Evolutionary conservation across 495 filamentous ascomycete species (phyloP), one percentile per base, ranked within the genome.

Genomic region (Penicillium goetzii): DNA sequence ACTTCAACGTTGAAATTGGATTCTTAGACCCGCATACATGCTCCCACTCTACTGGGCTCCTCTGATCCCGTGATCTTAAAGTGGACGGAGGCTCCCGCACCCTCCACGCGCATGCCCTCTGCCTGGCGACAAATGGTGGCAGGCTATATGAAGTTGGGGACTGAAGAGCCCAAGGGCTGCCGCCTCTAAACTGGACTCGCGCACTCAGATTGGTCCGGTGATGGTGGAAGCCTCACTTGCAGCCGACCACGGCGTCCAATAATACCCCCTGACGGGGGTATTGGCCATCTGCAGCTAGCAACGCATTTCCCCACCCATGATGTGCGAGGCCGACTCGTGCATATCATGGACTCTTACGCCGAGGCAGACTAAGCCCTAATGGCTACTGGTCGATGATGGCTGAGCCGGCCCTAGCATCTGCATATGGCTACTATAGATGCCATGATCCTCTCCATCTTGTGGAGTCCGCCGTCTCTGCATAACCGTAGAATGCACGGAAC

Each of bases 1-100:
- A 12, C 52, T 58, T 61, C 64, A 77, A 81, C 77, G 78, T 80
- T 80, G 70, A 70, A 80, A 73, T 81, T 80, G 76, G 61, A 78
- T 79, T 78, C 50, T 56, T 34, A 58, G 74, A 74, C 77, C 77
- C 78, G 76, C 76, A 72, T 78, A 69, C 70, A 73, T 58, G 69
- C 69, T 75, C 75, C 71, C 79, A 76, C 66, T 58, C 68, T 63
- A 66, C 69, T 72, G 78, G 79, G 75, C 70, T 72, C 67, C 47
- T 72, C 54, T 68, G 66, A 67, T 82, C 78, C 74, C 79, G 78
- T 82, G 79, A 80, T 74, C 67, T 64, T 59, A 75, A 72, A 72
- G 70, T 72, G 56, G 71, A 75, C 74, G 71, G 74, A 74, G 69
- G 62, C 72, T 74, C 75, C 74, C 78, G 77, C 70, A 71, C 66